Evolutionary conservation across 257 asterid species (phyloP).

Genomic region (Rauvolfia tetraphylla): DNA sequence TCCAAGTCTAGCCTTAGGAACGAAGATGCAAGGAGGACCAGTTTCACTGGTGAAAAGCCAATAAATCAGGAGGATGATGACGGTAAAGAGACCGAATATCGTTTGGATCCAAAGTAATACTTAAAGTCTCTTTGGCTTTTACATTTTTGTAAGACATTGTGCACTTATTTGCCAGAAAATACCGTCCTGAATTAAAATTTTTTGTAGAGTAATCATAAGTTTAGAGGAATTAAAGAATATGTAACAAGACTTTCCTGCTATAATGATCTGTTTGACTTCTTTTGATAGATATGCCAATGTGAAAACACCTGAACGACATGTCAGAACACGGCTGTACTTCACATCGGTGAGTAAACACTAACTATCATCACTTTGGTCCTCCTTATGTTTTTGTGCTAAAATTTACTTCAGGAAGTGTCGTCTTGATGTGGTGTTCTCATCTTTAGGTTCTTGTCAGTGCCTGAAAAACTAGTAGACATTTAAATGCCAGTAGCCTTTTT

Average conservation of each 20-base stretch:
- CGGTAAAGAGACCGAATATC: constrained; percentile 88
- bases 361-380: constrained; percentile 1
- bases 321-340: constrained; percentile 85
- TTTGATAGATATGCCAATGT: constrained; percentile 78
- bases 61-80: constrained; percentile 85
- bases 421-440: not conserved
- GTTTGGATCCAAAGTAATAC: constrained; percentile 81
- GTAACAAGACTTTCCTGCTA: not conserved
- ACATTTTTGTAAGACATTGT: not conserved
- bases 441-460: not conserved
- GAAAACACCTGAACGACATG: constrained; percentile 84
- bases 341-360: constrained; percentile 65
- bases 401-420: not conserved
- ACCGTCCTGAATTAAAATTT: not conserved
- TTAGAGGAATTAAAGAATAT: constrained; percentile 8
- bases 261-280: constrained; percentile 17
- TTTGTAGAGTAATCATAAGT: not conserved
- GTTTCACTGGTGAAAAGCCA: constrained; percentile 78
- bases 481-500: not conserved
- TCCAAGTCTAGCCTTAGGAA: constrained; percentile 42
- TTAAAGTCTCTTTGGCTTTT: constrained; percentile 1
- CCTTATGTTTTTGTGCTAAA: not conserved
- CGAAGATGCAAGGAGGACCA: constrained; percentile 70
- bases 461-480: not conserved
- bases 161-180: not conserved